Conservation (phyloP, 2,329 filamentous ascomycete species). For the Basipetospora chlamydospora region DNA sequence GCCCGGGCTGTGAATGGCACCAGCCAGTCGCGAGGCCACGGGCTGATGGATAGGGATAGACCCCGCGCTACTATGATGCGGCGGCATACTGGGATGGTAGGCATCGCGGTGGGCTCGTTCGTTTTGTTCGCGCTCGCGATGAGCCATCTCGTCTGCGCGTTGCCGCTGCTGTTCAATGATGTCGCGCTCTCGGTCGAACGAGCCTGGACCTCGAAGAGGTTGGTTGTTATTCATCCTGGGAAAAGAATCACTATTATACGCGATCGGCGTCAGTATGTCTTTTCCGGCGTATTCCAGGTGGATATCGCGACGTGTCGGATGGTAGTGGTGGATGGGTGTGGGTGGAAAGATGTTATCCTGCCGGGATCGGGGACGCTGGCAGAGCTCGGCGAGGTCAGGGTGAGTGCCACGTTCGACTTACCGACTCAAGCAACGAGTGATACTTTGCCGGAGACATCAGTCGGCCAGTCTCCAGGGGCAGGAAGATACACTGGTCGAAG, state of each 20-base stretch:
- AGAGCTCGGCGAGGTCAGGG: no score
- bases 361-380: no score
- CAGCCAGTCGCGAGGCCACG: slow-evolving; percentile 66
- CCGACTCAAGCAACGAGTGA: no score
- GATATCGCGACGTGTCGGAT: no score
- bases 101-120: slow-evolving; percentile 50
- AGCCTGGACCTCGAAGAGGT: slow-evolving; percentile 25
- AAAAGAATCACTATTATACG: slow-evolving; percentile 5
- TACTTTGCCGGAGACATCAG: no score
- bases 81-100: slow-evolving; percentile 52
- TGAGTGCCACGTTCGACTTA: no score
- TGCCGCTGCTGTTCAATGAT: slow-evolving; percentile 32
- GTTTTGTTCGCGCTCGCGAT: slow-evolving; percentile 29
- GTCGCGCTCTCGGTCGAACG: slow-evolving; percentile 33
- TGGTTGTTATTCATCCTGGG: slow-evolving; percentile 33
- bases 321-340: neutral
- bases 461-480: no score
- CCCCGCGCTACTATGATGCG: slow-evolving; percentile 75
- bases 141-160: slow-evolving; percentile 31
- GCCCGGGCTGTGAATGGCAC: slow-evolving; percentile 82
- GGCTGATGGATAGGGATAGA: slow-evolving; percentile 90
- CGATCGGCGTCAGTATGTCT: neutral
- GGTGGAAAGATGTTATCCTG: no score
- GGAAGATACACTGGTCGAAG: no score
- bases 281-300: no score